Evolutionary conservation across 495 filamentous ascomycete species (phyloP), one percentile per base, ranked within the genome.

Genomic region (Aspergillus olivimuriae): DNA sequence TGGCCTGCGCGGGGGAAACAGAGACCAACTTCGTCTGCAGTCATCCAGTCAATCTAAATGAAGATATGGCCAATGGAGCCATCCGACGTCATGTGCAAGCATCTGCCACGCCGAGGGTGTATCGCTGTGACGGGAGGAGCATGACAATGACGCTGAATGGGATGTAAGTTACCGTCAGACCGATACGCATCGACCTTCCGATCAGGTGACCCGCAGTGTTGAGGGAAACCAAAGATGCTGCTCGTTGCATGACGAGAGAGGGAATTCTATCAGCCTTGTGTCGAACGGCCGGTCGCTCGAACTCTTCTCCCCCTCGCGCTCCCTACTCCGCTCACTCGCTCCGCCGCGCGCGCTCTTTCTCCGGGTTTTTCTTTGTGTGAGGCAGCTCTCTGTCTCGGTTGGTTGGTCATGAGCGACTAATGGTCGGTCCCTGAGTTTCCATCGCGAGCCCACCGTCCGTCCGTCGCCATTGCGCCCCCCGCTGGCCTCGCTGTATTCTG

Each of bases 81-180:
- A n/a, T n/a, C n/a, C n/a, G 46, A 47, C 46, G 54, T 48, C 55
- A 57, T 57, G 52, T 57, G 55, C 45, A 23, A 34, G 19, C 19
- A 33, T 22, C n/a, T 12, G n/a, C 34, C 28, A 44, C 14, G 40
- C 52, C 52, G 52, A 49, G 47, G 47, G 39, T 49, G 36, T 12
- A 18, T 39, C 33, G 15, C 33, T 19, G 12, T 24, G 28, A 42
- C 8, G 8, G 14, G 11, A 14, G 2, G 11, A 23, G 43, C 35
- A 44, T 23, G 23, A 43, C 51, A 51, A 36, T 12, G 26, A 11
- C 8, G 11, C 21, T 18, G 21, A 34, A 30, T 15, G 21, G 26
- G 23, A 44, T 23, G 7, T 31, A 26, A 4, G 1, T 4, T n/a
- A 18, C 18, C 19, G 12, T 36, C 21, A 33, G 26, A n/a, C n/a